Conservation (phyloP, 345 rosid genomes). For the Arabidopsis arenosa region DNA sequence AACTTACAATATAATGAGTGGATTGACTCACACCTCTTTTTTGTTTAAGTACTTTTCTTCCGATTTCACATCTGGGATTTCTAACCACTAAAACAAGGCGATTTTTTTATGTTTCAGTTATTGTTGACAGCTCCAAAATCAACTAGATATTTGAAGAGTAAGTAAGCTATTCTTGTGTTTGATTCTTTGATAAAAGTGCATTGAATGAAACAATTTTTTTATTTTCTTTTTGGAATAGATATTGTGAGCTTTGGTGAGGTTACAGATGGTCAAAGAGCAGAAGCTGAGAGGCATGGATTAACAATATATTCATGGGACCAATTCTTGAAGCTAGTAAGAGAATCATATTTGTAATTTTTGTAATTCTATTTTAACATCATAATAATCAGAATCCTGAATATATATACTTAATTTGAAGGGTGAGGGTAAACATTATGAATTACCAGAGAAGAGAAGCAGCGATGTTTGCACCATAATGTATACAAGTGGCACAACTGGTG, state of each 20-base stretch:
- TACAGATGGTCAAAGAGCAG: conserved; percentile 65
- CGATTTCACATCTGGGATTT: neutral
- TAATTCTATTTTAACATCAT: neutral
- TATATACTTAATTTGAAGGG: conserved; percentile 54
- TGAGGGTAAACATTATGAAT: conserved; percentile 65
- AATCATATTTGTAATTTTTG: neutral
- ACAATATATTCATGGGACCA: conserved; percentile 80
- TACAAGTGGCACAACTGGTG: conserved; percentile 99
- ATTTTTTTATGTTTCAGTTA: conserved; percentile 55
- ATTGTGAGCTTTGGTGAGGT: conserved; percentile 94
- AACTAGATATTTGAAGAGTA: conserved; percentile 72
- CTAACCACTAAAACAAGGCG: neutral
- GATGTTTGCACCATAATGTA: conserved; percentile 98
- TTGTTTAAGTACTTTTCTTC: neutral
- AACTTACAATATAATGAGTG: neutral
- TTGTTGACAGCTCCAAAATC: conserved; percentile 82
- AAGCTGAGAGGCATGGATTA: conserved; percentile 64
- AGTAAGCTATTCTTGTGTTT: conserved; percentile 40
- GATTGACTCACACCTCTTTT: neutral
- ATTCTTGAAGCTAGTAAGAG: conserved; percentile 72
- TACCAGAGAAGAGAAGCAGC: conserved; percentile 75
- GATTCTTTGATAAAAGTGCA: conserved; percentile 4
- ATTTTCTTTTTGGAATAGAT: conserved; percentile 54
- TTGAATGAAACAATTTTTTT: conserved; percentile 20
- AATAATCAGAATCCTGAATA: neutral